A percentile compares a stretch with the other conserved stretches of the same genome.
These are phyloP conservation scores for Ilyonectria mors-panacis DNA, from an alignment of 2,329 filamentous ascomycete species.

Conservation along the genomic window DNA sequence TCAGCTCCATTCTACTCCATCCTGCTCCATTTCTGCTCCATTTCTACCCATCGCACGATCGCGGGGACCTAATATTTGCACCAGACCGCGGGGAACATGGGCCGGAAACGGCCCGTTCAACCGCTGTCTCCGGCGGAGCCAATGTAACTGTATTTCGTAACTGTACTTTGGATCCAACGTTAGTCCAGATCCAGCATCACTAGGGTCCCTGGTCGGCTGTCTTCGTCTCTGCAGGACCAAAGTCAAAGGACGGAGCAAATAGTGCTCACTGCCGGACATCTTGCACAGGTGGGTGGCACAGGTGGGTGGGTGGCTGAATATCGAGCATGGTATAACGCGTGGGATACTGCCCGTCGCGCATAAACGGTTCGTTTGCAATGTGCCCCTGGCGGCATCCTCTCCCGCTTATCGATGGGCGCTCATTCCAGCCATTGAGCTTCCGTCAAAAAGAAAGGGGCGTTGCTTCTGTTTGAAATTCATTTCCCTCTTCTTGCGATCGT, in stretches of 20 bases:
- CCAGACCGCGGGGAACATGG: constrained; percentile 32
- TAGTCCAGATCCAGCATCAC: constrained; percentile 9
- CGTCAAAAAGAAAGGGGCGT: background rate
- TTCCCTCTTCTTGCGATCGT: constrained; percentile 3
- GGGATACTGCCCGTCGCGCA: background rate
- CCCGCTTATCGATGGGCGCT: background rate
- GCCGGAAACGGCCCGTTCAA: constrained; percentile 14
- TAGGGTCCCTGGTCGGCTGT: background rate
- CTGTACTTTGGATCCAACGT: background rate
- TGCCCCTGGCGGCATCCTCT: constrained; percentile 6
- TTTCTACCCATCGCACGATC: constrained; percentile 26
- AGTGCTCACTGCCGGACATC: background rate
- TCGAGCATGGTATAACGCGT: constrained; percentile 7
- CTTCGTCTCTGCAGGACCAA: constrained; percentile 4
- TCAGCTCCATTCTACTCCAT: too few species aligned
- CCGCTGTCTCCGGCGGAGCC: background rate
- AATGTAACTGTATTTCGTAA: background rate
- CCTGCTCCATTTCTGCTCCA: background rate
- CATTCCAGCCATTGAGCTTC: background rate
- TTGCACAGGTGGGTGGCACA: background rate
- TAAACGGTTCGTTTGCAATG: background rate
- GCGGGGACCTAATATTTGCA: constrained; percentile 26
- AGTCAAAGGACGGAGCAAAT: constrained; percentile 1
- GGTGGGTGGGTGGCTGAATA: background rate
- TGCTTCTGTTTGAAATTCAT: background rate